These are phyloP conservation scores for Rhodotorula kratochvilovae DNA, from an alignment of 768 basidiomycete species.

Conservation along the genomic window DNA sequence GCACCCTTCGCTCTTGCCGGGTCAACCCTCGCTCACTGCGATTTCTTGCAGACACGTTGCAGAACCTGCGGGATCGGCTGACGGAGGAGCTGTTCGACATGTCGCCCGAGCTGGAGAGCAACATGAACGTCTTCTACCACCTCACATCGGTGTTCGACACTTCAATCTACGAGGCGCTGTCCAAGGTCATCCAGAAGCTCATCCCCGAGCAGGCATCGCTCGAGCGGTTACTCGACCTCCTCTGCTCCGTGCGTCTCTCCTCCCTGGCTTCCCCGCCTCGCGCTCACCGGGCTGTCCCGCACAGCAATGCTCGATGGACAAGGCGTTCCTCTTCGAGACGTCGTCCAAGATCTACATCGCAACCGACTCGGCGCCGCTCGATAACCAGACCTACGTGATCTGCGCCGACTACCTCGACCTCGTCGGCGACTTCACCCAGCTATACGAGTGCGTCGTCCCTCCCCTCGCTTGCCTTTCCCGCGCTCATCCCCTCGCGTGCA, in stretches of 20 bases:
- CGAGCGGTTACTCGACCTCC: slow-evolving; percentile 72
- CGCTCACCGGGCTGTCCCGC: background rate
- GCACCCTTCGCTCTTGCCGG: slow-evolving; percentile 35
- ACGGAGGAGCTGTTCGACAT: slow-evolving; percentile 74
- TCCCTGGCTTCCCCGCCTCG: background rate
- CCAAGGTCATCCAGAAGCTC: slow-evolving; percentile 77
- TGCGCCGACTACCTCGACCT: slow-evolving; percentile 88
- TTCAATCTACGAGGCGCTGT: slow-evolving; percentile 85
- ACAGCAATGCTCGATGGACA: slow-evolving; percentile 85
- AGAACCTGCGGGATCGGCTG: slow-evolving; percentile 82
- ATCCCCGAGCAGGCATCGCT: slow-evolving; percentile 78
- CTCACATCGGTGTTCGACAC: slow-evolving; percentile 92
- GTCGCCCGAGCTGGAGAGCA: slow-evolving; percentile 50
- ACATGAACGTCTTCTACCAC: slow-evolving; percentile 65
- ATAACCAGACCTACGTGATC: slow-evolving; percentile 77
- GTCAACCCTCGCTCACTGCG: slow-evolving; percentile 6
- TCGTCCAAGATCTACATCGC: slow-evolving; percentile 82
- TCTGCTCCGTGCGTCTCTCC: slow-evolving; percentile 46
- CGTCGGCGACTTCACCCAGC: slow-evolving; percentile 73
- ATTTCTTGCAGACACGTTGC: slow-evolving; percentile 85
- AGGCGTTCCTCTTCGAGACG: slow-evolving; percentile 88
- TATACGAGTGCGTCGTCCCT: slow-evolving; percentile 66
- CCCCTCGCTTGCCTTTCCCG: background rate
- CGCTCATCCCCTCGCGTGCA: background rate
- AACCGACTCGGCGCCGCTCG: slow-evolving; percentile 86